A percentile compares a stretch with the other conserved stretches of the same genome.
phyloP scores from a whole-genome alignment of 1,284 basidiomycete species.

The Megacollybia platyphylla region DNA sequence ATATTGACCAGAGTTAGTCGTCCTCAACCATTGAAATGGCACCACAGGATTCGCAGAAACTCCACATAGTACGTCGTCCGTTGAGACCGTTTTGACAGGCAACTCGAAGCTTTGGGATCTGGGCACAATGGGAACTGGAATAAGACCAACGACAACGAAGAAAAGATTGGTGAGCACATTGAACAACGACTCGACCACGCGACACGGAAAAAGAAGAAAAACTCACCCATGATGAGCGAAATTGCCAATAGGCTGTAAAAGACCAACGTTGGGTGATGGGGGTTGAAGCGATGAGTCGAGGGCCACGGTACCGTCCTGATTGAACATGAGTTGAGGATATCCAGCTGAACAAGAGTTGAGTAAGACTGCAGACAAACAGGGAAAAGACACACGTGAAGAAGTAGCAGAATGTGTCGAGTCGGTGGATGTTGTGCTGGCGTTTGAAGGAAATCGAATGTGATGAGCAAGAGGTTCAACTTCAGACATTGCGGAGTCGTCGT shows the following conservation, averaged over 20 bases:
- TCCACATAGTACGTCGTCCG: conserved; percentile 70
- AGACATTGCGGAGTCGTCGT: conserved; percentile 59
- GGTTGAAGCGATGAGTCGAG: conserved; percentile 21
- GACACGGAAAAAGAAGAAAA: conserved; percentile 1
- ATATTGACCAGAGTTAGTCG: conserved; percentile 15
- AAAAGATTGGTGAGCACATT: conserved; percentile 2
- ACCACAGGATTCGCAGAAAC: conserved; percentile 75
- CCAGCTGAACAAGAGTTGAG: conserved; percentile 19
- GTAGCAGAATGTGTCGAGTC: conserved; percentile 27
- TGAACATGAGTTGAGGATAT: conserved; percentile 41
- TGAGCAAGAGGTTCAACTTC: conserved; percentile 42
- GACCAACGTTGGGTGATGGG: conserved; percentile 27
- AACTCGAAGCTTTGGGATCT: conserved; percentile 65
- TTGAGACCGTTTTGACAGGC: conserved; percentile 48
- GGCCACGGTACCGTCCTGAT: conserved; percentile 31
- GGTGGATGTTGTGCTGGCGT: conserved; percentile 46
- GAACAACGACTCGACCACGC: background rate
- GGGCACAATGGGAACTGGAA: conserved; percentile 50
- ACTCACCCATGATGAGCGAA: conserved; percentile 67
- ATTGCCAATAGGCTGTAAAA: conserved; percentile 52
- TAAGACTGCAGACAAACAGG: conserved; percentile 8
- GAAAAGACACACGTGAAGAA: conserved; percentile 22
- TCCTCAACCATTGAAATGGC: conserved; percentile 77
- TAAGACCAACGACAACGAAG: conserved; percentile 3
- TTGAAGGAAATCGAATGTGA: conserved; percentile 56